Base-by-base conservation (phyloP, 352 stramenopile genomes). In the Pilasporangium apinafurcum region DNA sequence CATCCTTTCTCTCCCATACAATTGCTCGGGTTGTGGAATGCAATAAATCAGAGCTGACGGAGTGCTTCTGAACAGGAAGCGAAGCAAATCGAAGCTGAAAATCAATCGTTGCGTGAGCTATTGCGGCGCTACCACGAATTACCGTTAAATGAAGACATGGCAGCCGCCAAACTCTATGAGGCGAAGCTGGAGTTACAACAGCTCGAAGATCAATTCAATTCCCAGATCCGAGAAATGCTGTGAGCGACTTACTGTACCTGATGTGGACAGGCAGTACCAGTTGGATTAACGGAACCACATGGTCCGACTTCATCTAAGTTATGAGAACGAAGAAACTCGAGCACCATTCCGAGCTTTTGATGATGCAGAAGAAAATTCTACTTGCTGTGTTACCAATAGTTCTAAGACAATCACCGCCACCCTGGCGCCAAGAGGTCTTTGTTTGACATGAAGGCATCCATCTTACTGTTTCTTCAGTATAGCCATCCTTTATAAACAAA, bases 191-290 rank as follows among this genome's bases (percentile, higher is more conserved):
- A 73, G 37, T 53, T 79, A 22, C 48, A 56, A 48, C 57, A 42
- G 10, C 54, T 79, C 16, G 63, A 79, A 46, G 64, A 75, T 30
- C 51, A 70, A 32, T 76, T 79, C 58, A 68, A 70, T 40, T 42
- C 56, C 10, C 57, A 70, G 39, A 79, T 79, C 54, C 53, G 62
- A 9, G 30, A 63, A 31, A 76, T 79, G 67, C 53, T 79, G 0
- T 65, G 34, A 46, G 10, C 18, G 10, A 26, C 8, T 18, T 16
- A 26, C 26, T 5, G 13, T 20, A 12, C 13, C n/a, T 2, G 17
- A 30, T 21, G n/a, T n/a, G n/a, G n/a, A n/a, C n/a, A n/a, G n/a
- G n/a, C n/a, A n/a, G n/a, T n/a, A n/a, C n/a, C n/a, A n/a, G n/a
- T n/a, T n/a, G n/a, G n/a, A n/a, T n/a, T n/a, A n/a, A n/a, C n/a